Evolutionary conservation across 2,329 filamentous ascomycete species (phyloP), one percentile per base, ranked within the genome.

Genomic region (Cercospora sp.): DNA sequence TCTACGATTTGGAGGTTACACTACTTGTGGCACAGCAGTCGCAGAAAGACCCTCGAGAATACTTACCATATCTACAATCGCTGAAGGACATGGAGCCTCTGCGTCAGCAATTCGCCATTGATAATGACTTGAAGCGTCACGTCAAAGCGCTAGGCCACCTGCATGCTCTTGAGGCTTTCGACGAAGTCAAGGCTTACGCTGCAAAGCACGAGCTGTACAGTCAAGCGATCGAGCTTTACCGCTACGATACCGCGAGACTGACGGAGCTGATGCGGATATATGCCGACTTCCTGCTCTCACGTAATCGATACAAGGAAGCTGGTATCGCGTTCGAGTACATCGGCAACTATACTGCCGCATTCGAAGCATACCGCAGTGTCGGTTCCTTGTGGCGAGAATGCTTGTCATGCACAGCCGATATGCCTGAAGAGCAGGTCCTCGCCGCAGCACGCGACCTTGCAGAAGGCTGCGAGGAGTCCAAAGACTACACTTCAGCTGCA

Each of bases 11-110:
- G 2, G 93, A 97, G 10, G 87, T 99, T 7, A 90, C 94, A 3
- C 84, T 99, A 10, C 84, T 97, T 5, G 92, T 99, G 12, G 95
- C 95, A 0, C 95, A 99, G 76, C 94, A 97, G 77, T 95, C 94
- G 0, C 95, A 99, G 80, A 92, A 94, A 77, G 95, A 99, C 74
- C 95, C 95, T 1, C 86, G 93, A 73, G 95, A 99, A 79, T 99
- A 99, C 74, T 87, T 98, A 7, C 95, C 95, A 3, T 98, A 98
- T 77, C 88, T 99, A 61, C 94, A 97, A 76, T 89, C 89, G 39
- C 85, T 99, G 2, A 92, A 97, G 77, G 86, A 89, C 69, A 85
- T 96, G 73, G 81, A 90, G 0, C 84, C 87, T 10, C 79, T 91
- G 10, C 88, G 93, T 20, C 89, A 92, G 53, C 87, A 89, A 63